These are phyloP conservation scores for Venturiaceae sp. DNA, from an alignment of 2,329 filamentous ascomycete species.

Conservation along the genomic window DNA sequence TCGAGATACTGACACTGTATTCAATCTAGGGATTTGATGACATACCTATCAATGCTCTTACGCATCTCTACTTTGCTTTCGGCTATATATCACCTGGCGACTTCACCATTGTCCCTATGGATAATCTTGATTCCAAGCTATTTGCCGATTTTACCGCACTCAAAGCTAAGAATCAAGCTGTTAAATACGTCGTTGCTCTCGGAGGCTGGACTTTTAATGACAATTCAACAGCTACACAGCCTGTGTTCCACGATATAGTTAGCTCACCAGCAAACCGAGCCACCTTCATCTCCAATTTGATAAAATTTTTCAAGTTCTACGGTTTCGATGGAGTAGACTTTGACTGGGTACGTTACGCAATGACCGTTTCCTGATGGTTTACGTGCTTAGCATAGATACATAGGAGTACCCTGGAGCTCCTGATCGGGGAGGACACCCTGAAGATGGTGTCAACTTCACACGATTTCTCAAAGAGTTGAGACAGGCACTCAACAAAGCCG, in stretches of 20 bases:
- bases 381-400: no score
- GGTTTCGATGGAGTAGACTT: constrained; percentile 37
- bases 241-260: constrained; percentile 25
- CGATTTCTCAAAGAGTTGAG: constrained; percentile 17
- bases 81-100: constrained; percentile 13
- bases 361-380: no score
- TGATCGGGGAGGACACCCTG: constrained; percentile 25
- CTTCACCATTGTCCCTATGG: constrained; percentile 17
- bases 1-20: constrained; percentile 9
- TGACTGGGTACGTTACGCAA: constrained; percentile 32
- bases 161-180: constrained; percentile 17
- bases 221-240: constrained; percentile 15
- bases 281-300: constrained; percentile 27
- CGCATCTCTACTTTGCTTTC: constrained; percentile 17
- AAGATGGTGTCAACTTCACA: constrained; percentile 22
- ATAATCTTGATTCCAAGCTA: constrained; percentile 11
- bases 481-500: constrained; percentile 10
- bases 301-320: constrained; percentile 31
- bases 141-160: constrained; percentile 22
- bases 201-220: constrained; percentile 35
- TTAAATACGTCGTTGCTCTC: constrained; percentile 30
- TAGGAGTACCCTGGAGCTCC: constrained; percentile 20
- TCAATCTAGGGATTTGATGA: constrained; percentile 14
- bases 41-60: constrained; percentile 16
- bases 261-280: constrained; percentile 17